Evolutionary conservation across 768 basidiomycete genomes (phyloP), one percentile per base, ranked within the genome.

Genomic region (Boletus insuetus): DNA sequence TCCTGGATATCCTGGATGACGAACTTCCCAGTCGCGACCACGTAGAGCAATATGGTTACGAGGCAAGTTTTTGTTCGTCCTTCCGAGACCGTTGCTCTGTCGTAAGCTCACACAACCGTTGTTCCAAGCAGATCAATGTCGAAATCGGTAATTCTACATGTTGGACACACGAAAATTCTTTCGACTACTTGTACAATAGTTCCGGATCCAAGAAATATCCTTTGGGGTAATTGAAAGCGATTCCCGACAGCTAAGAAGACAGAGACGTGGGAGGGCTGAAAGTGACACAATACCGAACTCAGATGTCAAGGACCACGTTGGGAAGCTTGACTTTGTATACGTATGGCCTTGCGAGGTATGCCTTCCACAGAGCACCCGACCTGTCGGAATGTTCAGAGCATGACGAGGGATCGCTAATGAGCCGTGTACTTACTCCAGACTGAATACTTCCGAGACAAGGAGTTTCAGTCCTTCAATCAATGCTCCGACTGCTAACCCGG

Each of bases 281-380:
- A 24, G 6, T 24, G 24, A 24, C 6, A 24, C 24, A 24, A 35
- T 12, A 10, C 35, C 12, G 4, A 37, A 16, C 16, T 37, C 35
- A 37, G 20, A 48, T 9, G 6, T 26, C 20, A 2, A 48, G 35
- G 11, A 17, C 10, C 4, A 48, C 35, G 3, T 10, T 48, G 16
- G 48, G 48, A 19, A 49, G 48, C 38, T 49, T 49, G 48, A 49
- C 48, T 40, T 49, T 29, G 7, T 49, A 49, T 19, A 49, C 39
- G 11, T 47, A 48, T 7, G 46, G 46, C 35, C 22, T 9, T 16
- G 40, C n/a, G 19, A 42, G 49, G 49, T 50, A 50, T 20, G 17
- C 17, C 24, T 49, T 19, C 24, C 38, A 49, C 29, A 40, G 38
- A 13, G n/a, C 26, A 31, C 1, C 34, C 34, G 14, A 14, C 17